These are phyloP conservation scores for Globisporangium spiculum DNA, from an alignment of 352 stramenopile genomes.

Conservation along the genomic window DNA sequence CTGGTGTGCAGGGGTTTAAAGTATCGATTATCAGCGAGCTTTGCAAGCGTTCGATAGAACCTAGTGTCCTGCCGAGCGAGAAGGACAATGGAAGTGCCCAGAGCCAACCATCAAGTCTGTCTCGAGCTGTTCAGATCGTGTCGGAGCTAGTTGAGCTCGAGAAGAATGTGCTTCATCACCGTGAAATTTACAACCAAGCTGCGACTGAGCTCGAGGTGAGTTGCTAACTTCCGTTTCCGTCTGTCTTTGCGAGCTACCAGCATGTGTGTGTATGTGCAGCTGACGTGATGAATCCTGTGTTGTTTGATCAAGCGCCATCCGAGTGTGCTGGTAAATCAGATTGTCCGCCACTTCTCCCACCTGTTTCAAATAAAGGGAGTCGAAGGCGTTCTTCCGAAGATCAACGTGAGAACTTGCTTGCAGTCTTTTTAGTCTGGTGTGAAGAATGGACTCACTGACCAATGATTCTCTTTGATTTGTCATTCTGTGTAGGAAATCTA, in stretches of 20 bases:
- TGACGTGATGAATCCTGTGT: background rate
- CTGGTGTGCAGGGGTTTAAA: conserved; percentile 36
- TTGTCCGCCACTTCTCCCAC: conserved; percentile 85
- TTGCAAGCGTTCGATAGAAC: conserved; percentile 56
- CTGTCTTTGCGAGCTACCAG: too few relatives aligned
- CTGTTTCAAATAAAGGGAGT: conserved; percentile 85
- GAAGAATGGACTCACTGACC: background rate
- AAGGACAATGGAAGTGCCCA: conserved; percentile 12
- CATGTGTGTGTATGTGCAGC: background rate
- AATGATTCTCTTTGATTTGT: background rate
- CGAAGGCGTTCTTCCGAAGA: conserved; percentile 89
- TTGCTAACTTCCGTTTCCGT: background rate
- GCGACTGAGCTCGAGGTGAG: conserved; percentile 74
- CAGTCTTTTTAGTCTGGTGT: background rate
- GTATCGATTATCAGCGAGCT: conserved; percentile 50
- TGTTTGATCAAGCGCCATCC: conserved; percentile 48
- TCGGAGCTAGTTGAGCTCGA: conserved; percentile 83
- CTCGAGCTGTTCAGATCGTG: conserved; percentile 66
- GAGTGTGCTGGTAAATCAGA: conserved; percentile 81
- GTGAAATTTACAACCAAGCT: conserved; percentile 79
- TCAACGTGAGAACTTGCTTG: conserved; percentile 56
- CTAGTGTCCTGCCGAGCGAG: conserved; percentile 24
- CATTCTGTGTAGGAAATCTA: conserved; percentile 62
- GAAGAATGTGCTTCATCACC: conserved; percentile 73
- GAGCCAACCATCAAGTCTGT: conserved; percentile 36